Conservation (phyloP, 371 early-diverging fungal species). For the Mortierella polycephala region DNA sequence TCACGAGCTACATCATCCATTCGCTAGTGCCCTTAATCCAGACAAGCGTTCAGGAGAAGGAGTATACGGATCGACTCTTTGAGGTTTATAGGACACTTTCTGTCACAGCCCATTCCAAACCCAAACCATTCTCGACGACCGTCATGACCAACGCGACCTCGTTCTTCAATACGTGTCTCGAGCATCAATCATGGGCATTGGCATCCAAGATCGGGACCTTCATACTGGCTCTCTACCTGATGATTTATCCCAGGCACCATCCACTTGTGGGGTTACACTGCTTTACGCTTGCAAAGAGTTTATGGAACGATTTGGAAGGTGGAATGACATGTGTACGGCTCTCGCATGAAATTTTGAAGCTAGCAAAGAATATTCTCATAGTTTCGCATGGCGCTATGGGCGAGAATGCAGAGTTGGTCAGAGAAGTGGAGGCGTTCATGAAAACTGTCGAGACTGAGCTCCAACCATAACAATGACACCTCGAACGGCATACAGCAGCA, state of each 20-base stretch:
- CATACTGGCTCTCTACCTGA: slow-evolving; percentile 71
- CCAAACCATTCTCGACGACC: slow-evolving; percentile 49
- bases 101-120: slow-evolving; percentile 17
- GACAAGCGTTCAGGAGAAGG: slow-evolving; percentile 5
- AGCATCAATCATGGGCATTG: slow-evolving; percentile 58
- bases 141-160: slow-evolving; percentile 52
- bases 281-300: slow-evolving; percentile 69
- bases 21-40: slow-evolving; percentile 47
- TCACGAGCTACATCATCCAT: slow-evolving; percentile 39
- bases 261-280: slow-evolving; percentile 77
- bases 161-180: slow-evolving; percentile 43
- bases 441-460: slow-evolving; percentile 46
- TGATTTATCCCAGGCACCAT: slow-evolving; percentile 78
- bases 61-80: slow-evolving; percentile 30
- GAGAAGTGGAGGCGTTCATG: slow-evolving; percentile 36
- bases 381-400: slow-evolving; percentile 36
- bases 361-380: slow-evolving; percentile 23
- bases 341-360: slow-evolving; percentile 31
- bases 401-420: slow-evolving; percentile 29
- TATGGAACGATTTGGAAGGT: slow-evolving; percentile 66
- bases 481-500: not conserved
- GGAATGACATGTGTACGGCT: slow-evolving; percentile 41
- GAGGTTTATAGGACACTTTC: slow-evolving; percentile 27
- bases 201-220: slow-evolving; percentile 69
- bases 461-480: not conserved